A percentile compares a stretch with the other conserved stretches of the same genome.
phyloP scores from a whole-genome alignment of 164 flowering plant genomes.

The Nelumbo lutea region DNA sequence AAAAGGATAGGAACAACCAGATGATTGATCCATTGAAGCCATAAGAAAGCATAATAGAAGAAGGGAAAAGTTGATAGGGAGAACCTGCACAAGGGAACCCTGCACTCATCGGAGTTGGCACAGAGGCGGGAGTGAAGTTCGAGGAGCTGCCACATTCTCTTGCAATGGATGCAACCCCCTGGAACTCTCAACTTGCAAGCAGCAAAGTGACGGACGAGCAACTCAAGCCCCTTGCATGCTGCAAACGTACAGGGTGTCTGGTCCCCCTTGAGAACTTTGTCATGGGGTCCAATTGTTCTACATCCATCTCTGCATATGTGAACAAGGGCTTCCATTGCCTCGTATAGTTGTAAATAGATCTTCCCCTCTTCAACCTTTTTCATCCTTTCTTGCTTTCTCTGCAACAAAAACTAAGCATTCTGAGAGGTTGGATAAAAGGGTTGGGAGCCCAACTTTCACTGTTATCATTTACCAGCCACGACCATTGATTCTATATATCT shows the following conservation, averaged over 20 bases:
- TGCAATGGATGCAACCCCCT: slow-evolving; percentile 83
- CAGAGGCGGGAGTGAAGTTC: slow-evolving; percentile 71
- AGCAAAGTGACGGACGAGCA: slow-evolving; percentile 81
- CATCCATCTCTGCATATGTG: slow-evolving; percentile 93
- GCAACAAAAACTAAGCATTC: slow-evolving; percentile 10
- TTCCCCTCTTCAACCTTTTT: slow-evolving; percentile 53
- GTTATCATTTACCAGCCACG: no score
- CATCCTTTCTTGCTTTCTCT: slow-evolving; percentile 51
- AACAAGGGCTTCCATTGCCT: slow-evolving; percentile 93
- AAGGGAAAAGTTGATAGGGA: no score
- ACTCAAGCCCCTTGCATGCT: slow-evolving; percentile 83
- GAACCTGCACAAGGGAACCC: slow-evolving; percentile 79
- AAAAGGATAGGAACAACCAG: neutral
- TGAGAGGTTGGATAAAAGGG: neutral
- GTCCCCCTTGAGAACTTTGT: slow-evolving; percentile 42
- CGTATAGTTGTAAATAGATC: slow-evolving; percentile 57
- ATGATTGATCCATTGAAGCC: no score
- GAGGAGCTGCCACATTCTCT: slow-evolving; percentile 96
- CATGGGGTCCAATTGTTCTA: slow-evolving; percentile 82
- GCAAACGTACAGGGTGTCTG: slow-evolving; percentile 53
- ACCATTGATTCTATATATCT: no score
- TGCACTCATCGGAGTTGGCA: slow-evolving; percentile 41
- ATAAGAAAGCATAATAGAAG: no score
- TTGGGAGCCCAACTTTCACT: neutral
- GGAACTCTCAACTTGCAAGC: slow-evolving; percentile 71